Evolutionary conservation across 345 rosid genomes (phyloP).

Genomic region (Eucalyptus shirleyi): DNA sequence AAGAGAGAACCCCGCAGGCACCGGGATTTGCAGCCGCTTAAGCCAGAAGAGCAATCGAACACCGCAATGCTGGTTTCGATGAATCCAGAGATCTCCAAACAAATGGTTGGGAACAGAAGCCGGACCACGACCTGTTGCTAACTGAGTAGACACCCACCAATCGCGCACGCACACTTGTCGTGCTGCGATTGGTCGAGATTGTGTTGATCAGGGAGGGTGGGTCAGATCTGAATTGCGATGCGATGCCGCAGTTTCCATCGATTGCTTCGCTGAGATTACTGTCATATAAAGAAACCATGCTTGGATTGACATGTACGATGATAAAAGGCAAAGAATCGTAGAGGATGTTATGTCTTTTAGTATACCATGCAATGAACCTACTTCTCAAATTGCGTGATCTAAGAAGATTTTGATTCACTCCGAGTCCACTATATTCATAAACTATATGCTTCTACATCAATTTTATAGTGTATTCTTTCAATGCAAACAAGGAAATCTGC

Average conservation of each 20-base stretch:
- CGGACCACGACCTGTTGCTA: not conserved
- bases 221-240: not conserved
- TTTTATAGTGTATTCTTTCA: not conserved
- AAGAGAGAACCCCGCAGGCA: not conserved
- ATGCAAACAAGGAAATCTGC: not conserved
- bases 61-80: not conserved
- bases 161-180: not conserved
- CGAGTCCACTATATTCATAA: not conserved
- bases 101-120: not conserved
- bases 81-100: not conserved
- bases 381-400: not conserved
- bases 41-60: not conserved
- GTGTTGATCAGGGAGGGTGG: not conserved
- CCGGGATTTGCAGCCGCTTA: not conserved
- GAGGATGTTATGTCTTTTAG: not conserved
- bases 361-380: not conserved
- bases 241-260: not conserved
- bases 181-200: not conserved
- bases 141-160: not conserved
- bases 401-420: not conserved
- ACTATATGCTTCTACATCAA: not conserved
- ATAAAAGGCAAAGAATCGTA: not conserved
- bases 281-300: not conserved
- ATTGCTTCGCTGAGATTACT: not conserved
- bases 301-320: not conserved